phyloP scores from a whole-genome alignment of 306 rosid species.

The Rosa lucieae region DNA sequence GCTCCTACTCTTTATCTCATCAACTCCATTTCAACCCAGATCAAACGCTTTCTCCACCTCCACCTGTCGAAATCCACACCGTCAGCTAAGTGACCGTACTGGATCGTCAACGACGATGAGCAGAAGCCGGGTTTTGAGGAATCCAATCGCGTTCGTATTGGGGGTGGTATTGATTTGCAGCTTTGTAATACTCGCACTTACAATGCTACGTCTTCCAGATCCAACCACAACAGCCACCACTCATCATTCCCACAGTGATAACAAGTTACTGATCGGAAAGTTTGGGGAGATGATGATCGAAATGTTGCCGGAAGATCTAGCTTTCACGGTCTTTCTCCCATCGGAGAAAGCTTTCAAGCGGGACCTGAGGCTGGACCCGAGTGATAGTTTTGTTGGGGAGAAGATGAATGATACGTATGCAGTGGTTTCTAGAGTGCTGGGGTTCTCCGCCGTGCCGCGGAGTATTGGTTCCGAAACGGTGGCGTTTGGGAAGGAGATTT shows the following conservation, averaged over 20 bases:
- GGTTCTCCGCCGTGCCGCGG: constrained; percentile 74
- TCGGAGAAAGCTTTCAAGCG: constrained; percentile 75
- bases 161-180: constrained; percentile 46
- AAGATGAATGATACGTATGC: constrained; percentile 71
- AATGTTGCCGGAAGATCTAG: constrained; percentile 82
- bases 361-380: constrained; percentile 46
- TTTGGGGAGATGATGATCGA: constrained; percentile 79
- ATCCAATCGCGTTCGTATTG: constrained; percentile 47
- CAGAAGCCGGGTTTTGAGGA: constrained; percentile 40
- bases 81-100: not conserved
- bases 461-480: constrained; percentile 43
- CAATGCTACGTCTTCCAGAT: constrained; percentile 68
- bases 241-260: constrained; percentile 9
- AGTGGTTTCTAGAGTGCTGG: constrained; percentile 58
- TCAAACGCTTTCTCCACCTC: not conserved
- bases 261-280: constrained; percentile 27
- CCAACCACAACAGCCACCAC: constrained; percentile 32
- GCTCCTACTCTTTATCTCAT: not conserved
- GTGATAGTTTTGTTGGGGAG: constrained; percentile 45
- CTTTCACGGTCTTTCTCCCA: constrained; percentile 77
- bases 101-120: constrained; percentile 40
- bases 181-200: constrained; percentile 36
- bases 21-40: not conserved
- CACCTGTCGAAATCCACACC: not conserved
- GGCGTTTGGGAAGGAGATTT: constrained; percentile 38